Evolutionary conservation across 768 basidiomycete species (phyloP).

Genomic region (Lentinula aciculospora): DNA sequence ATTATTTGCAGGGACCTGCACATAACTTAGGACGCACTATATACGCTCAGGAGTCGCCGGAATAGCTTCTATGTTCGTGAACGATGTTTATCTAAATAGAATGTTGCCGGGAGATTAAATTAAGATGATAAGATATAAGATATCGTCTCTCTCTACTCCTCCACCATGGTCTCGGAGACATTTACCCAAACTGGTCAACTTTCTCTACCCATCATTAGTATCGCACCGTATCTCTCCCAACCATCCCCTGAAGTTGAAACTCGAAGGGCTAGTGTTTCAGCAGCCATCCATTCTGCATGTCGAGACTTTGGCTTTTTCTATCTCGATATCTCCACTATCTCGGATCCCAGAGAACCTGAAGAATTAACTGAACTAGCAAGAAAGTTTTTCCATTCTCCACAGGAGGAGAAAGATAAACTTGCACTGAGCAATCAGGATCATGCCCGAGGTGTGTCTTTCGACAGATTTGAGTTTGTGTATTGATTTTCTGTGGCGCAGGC

Average conservation of each 20-base stretch:
- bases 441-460: slow-evolving; percentile 55
- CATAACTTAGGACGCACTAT: slow-evolving; percentile 60
- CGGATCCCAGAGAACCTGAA: slow-evolving; percentile 54
- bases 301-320: slow-evolving; percentile 88
- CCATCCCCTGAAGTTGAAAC: slow-evolving; percentile 26
- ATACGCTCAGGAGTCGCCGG: slow-evolving; percentile 38
- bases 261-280: slow-evolving; percentile 38
- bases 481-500: slow-evolving; percentile 38
- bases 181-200: not conserved
- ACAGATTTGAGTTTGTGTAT: not conserved
- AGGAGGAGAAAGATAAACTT: slow-evolving; percentile 77
- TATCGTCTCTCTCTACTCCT: not conserved
- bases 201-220: slow-evolving; percentile 67
- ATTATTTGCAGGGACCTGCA: slow-evolving; percentile 38
- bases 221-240: slow-evolving; percentile 54
- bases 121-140: not conserved
- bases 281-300: slow-evolving; percentile 68
- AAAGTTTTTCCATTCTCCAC: slow-evolving; percentile 67
- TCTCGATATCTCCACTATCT: slow-evolving; percentile 59
- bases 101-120: not conserved
- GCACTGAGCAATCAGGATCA: slow-evolving; percentile 61
- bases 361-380: slow-evolving; percentile 60
- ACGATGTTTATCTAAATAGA: not conserved
- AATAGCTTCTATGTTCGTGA: not conserved
- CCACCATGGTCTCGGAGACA: not conserved